Conservation (phyloP, 768 basidiomycete genomes). For the Boletus patriciae region DNA sequence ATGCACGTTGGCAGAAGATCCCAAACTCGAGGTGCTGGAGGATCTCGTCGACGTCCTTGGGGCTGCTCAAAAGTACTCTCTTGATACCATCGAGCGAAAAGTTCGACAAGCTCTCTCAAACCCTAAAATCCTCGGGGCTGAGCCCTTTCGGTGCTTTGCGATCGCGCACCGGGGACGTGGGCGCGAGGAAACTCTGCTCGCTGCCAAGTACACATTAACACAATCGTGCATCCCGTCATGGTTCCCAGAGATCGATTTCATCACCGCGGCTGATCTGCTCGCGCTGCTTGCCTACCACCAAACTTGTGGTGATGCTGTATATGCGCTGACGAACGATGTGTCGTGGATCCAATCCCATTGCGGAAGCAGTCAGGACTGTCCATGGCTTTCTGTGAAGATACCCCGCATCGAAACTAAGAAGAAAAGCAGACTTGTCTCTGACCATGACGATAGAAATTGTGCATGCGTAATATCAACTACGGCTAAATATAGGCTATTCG, state of each 20-base stretch:
- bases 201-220: conserved; percentile 31
- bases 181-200: conserved; percentile 23
- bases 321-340: not conserved
- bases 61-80: conserved; percentile 18
- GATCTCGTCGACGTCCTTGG: conserved; percentile 11
- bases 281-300: conserved; percentile 23
- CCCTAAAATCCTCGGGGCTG: conserved; percentile 16
- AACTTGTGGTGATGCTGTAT: conserved; percentile 12
- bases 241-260: conserved; percentile 27
- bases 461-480: not conserved
- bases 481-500: not conserved
- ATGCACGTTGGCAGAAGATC: conserved; percentile 21
- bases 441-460: not conserved
- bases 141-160: conserved; percentile 33
- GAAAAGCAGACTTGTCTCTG: not conserved
- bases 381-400: not conserved
- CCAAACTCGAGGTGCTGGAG: conserved; percentile 12
- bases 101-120: conserved; percentile 21
- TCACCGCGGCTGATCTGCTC: conserved; percentile 30
- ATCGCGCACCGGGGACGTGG: conserved; percentile 29
- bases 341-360: conserved; percentile 20
- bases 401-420: no score
- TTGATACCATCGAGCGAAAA: conserved; percentile 15
- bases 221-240: conserved; percentile 22
- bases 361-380: not conserved